Evolutionary conservation across 1,139 yeast genomes (phyloP).

Genomic region (Yamadazyma mexicana): DNA sequence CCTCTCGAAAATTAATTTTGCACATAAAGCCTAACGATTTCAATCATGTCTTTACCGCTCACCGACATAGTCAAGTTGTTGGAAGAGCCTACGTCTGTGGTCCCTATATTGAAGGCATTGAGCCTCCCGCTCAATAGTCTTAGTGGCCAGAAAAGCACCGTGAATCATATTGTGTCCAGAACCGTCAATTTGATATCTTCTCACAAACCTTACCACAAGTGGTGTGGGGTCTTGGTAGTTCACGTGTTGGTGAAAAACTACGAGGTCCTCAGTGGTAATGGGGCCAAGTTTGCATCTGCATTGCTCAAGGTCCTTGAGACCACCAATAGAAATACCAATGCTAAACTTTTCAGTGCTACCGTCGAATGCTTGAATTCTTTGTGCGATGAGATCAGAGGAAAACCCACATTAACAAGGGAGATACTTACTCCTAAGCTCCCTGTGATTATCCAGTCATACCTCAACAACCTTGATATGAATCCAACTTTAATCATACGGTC

Average conservation of each 20-base stretch:
- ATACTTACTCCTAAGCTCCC: conserved; percentile 78
- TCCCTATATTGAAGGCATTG: conserved; percentile 34
- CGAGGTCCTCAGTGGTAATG: conserved; percentile 56
- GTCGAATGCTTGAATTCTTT: conserved; percentile 50
- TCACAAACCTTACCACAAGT: conserved; percentile 47
- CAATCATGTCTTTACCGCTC: conserved; percentile 34
- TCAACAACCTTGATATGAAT: conserved; percentile 41
- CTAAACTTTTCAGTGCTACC: conserved; percentile 47
- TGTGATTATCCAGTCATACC: conserved; percentile 54
- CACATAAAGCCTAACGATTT: neutral
- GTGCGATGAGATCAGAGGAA: conserved; percentile 65
- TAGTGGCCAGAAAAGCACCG: conserved; percentile 49
- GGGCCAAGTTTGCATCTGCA: conserved; percentile 54
- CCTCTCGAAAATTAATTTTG: conserved; percentile 2
- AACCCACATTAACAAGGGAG: conserved; percentile 83
- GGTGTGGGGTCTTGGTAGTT: conserved; percentile 64
- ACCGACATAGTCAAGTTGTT: conserved; percentile 33
- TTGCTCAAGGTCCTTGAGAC: conserved; percentile 59
- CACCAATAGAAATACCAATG: conserved; percentile 40
- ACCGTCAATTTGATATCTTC: conserved; percentile 55
- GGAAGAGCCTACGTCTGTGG: conserved; percentile 35
- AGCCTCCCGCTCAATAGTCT: conserved; percentile 32
- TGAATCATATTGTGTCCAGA: conserved; percentile 57
- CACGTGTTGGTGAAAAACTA: conserved; percentile 54
- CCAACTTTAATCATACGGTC: conserved; percentile 50